Evolutionary conservation across 192 early-diverging fungal species (phyloP).

Genomic region (Geosiphon pyriformis): DNA sequence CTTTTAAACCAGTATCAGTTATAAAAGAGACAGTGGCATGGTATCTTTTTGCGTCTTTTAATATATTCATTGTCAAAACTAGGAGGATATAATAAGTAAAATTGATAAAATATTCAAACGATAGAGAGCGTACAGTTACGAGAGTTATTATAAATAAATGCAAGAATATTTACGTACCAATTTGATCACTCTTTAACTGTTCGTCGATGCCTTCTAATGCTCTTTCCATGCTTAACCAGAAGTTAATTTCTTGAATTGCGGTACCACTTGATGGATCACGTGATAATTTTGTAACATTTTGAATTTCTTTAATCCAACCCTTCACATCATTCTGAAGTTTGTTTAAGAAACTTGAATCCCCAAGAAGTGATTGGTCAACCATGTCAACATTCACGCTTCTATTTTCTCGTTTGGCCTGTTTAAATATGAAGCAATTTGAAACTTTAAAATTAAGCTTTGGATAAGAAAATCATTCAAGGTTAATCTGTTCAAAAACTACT

Average conservation of each 20-base stretch:
- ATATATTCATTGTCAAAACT: slow-evolving; percentile 86
- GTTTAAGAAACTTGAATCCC: slow-evolving; percentile 87
- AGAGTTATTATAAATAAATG: background rate
- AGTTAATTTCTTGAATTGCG: slow-evolving; percentile 97
- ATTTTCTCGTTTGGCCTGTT: slow-evolving; percentile 55
- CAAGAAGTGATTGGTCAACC: slow-evolving; percentile 60
- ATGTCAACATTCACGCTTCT: slow-evolving; percentile 70
- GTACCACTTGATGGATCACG: slow-evolving; percentile 89
- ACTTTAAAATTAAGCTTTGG: too few relatives aligned
- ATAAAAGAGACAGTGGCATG: slow-evolving; percentile 96
- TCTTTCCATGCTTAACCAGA: slow-evolving; percentile 97
- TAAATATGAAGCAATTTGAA: background rate
- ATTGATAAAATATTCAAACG: too few relatives aligned
- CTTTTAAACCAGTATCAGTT: slow-evolving; percentile 96
- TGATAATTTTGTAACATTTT: slow-evolving; percentile 84
- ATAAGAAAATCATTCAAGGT: too few relatives aligned
- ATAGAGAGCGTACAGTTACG: too few relatives aligned
- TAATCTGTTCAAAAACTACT: slow-evolving; percentile 11
- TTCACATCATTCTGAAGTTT: slow-evolving; percentile 94
- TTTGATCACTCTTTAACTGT: slow-evolving; percentile 87
- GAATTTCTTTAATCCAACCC: slow-evolving; percentile 99
- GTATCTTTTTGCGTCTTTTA: slow-evolving; percentile 96
- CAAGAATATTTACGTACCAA: slow-evolving; percentile 38
- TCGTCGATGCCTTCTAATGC: slow-evolving; percentile 91
- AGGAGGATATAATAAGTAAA: slow-evolving; percentile 23